Evolutionary conservation across 768 basidiomycete species (phyloP).

Genomic region (Artomyces pyxidatus): DNA sequence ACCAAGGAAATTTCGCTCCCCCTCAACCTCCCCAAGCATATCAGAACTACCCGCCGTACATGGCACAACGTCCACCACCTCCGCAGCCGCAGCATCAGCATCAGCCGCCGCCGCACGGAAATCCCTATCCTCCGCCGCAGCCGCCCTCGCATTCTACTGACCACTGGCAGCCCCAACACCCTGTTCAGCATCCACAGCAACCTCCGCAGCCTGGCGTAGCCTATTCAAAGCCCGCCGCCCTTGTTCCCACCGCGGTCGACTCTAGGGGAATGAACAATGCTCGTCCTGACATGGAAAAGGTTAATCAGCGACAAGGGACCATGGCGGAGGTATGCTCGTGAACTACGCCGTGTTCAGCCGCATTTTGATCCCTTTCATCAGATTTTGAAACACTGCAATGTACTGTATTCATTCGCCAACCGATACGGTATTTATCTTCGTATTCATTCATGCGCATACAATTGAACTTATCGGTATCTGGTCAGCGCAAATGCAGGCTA

Average conservation of each 20-base stretch:
- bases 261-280: slow-evolving; percentile 11
- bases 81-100: slow-evolving; percentile 17
- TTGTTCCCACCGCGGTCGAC: slow-evolving; percentile 14
- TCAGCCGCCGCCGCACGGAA: slow-evolving; percentile 17
- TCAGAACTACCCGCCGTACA: slow-evolving; percentile 17
- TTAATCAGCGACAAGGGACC: slow-evolving; percentile 13
- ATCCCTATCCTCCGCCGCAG: slow-evolving; percentile 14
- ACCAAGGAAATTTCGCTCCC: slow-evolving; percentile 30
- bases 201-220: slow-evolving; percentile 6
- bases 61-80: slow-evolving; percentile 16
- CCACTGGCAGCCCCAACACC: slow-evolving; percentile 15
- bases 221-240: slow-evolving; percentile 11
- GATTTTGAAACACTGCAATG: slow-evolving; percentile 55
- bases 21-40: slow-evolving; percentile 34
- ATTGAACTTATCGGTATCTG: background rate
- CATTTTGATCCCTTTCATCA: slow-evolving; percentile 18
- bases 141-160: slow-evolving; percentile 13
- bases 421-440: slow-evolving; percentile 44
- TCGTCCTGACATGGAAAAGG: slow-evolving; percentile 14
- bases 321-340: slow-evolving; percentile 14
- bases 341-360: background rate
- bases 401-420: slow-evolving; percentile 55
- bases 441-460: background rate
- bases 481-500: slow-evolving; percentile 31
- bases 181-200: slow-evolving; percentile 9